Base-by-base conservation (phyloP, 2,329 filamentous ascomycete species). In the Scedosporium aurantiacum region DNA sequence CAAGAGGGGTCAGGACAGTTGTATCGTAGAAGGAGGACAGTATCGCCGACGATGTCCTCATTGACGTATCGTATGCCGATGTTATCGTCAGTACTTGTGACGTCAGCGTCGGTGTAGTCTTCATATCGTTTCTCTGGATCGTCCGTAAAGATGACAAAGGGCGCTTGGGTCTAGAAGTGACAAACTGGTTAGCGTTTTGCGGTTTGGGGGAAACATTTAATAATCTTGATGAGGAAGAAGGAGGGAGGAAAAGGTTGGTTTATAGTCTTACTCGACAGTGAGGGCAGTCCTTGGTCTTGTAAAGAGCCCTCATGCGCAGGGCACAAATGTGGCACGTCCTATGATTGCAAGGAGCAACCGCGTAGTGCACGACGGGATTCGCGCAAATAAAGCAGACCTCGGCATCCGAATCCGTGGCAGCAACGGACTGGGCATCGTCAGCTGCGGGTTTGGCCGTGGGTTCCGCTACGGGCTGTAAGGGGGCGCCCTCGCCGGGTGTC, bases 381-480 rank as follows among this genome's bases (percentile, higher is more conserved):
- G 94, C 93, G 75, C 94, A 99, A 70, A 99, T 99, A 75, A 97
- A 97, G 82, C 94, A 99, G 64, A 97, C 83, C 64, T 97, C 91
- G 27, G 81, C 87, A 61, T 91, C 88, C 28, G 82, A 82, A 57
- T 82, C 82, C 2, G 74, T 52, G 2, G 18, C 59, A 12, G 60
- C 60, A 14, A 50, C 50, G n/a, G 60, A 27, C 61, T 60, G 27
- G n/a, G 43, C 62, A 58, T 45, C 64, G 59, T 61, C 60, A 16
- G 10, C 60, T n/a, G 28, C 16, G 63, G 43, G 43, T 63, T 64
- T 40, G 21, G 21, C 23, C 18, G 45, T 40, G 14, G 52, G 62
- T 40, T 16, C 61, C 58, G 32, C 32, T 37, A 37, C 32, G 4
- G 32, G 32, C 32, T 12, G 32, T 37, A 37, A 37, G 10, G 50